Conservation (phyloP, 2,329 filamentous ascomycete species). For the Xylariaceae sp. region DNA sequence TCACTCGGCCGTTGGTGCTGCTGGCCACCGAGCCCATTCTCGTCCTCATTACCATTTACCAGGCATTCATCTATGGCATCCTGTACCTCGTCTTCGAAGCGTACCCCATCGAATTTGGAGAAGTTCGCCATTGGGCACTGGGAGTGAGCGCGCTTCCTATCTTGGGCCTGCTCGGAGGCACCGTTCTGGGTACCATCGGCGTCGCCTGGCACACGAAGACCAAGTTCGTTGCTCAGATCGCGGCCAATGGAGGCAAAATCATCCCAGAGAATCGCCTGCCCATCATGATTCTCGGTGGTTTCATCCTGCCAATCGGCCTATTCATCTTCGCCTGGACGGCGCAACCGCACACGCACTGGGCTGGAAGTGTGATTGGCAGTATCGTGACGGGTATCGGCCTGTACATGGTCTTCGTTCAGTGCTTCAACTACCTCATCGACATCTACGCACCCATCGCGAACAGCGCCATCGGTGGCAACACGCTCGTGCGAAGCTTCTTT, state of each 20-base stretch:
- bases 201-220: conserved; percentile 18
- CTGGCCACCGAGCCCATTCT: conserved; percentile 44
- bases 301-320: conserved; percentile 8
- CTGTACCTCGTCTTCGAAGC: conserved; percentile 43
- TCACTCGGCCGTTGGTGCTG: conserved; percentile 30
- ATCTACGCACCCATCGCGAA: conserved; percentile 17
- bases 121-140: conserved; percentile 38
- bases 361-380: conserved; percentile 13
- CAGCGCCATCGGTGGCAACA: conserved; percentile 14
- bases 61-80: conserved; percentile 42
- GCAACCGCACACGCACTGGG: conserved; percentile 4
- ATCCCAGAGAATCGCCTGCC: conserved; percentile 13
- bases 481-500: conserved; percentile 13
- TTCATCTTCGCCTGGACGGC: conserved; percentile 16
- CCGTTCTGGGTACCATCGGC: conserved; percentile 24
- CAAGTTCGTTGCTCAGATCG: conserved; percentile 7
- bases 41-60: conserved; percentile 40
- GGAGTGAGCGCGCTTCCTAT: conserved; percentile 43
- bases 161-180: conserved; percentile 40
- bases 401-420: conserved; percentile 18
- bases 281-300: conserved; percentile 13
- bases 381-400: conserved; percentile 14
- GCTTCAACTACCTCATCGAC: conserved; percentile 17
- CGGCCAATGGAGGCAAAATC: conserved; percentile 11
- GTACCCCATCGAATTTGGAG: conserved; percentile 42